Percentiles rank a stretch among this genome's conserved stretches.
Conservation (phyloP, 345 rosid genomes). For the Brassica rapa region DNA sequence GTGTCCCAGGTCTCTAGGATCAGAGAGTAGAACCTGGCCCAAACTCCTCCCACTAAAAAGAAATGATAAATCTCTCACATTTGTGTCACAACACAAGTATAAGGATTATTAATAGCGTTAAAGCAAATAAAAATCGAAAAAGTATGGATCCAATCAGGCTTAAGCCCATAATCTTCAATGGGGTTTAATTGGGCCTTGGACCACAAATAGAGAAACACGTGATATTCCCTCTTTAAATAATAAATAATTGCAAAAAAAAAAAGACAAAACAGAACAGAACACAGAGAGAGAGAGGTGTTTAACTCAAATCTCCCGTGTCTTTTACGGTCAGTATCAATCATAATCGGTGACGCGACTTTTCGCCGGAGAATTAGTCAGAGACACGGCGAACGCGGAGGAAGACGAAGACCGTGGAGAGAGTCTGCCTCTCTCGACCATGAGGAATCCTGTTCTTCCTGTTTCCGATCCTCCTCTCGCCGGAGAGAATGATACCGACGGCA, state of each 20-base stretch:
- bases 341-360: constrained; percentile 17
- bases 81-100: too few relatives aligned
- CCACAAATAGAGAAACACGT: constrained; percentile 6
- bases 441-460: constrained; percentile 63
- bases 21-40: too few relatives aligned
- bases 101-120: neutral
- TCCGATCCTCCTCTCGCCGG: constrained; percentile 56
- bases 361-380: constrained; percentile 22
- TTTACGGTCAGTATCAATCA: constrained; percentile 35
- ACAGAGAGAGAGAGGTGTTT: neutral
- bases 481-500: constrained; percentile 56
- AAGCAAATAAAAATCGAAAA: neutral
- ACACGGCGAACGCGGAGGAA: constrained; percentile 27
- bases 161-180: neutral
- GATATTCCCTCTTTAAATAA: neutral
- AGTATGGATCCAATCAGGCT: constrained; percentile 2
- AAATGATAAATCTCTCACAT: too few relatives aligned
- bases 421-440: constrained; percentile 52
- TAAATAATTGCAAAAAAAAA: constrained; percentile 7
- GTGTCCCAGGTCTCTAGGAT: too few relatives aligned
- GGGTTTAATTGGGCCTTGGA: constrained; percentile 29
- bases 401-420: constrained; percentile 35
- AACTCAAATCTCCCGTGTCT: constrained; percentile 33
- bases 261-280: neutral
- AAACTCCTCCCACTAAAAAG: too few relatives aligned